Base-by-base conservation (phyloP, 352 stramenopile species). In the Pythium dissimile region DNA sequence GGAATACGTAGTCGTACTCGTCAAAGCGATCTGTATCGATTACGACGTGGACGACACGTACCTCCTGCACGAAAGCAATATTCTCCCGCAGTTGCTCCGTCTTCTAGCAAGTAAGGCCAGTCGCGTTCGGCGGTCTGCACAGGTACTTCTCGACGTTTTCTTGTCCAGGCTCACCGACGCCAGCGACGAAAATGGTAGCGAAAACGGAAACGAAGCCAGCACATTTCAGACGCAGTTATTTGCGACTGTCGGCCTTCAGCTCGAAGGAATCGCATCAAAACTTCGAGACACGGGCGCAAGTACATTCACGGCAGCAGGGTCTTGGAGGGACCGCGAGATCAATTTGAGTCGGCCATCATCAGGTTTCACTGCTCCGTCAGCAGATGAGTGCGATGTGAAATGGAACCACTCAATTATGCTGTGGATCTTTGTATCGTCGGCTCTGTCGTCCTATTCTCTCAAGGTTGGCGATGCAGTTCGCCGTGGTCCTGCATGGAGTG, bases 391-490 rank as follows among this genome's bases (percentile, higher is more conserved):
- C 32, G 47, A 67, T 15, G 52, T 91, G 13, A 55, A 56, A 23
- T 91, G 81, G 76, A 87, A 91, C 39, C 78, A 93, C 59, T 80
- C 83, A 2, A 86, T 93, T 21, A 80, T 87, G 77, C 62, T 91
- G 1, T 93, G 83, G 83, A 41, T 91, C 26, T 89, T 81, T 32
- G 71, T 82, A 8, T 58, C 77, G 20, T 66, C 66, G 9, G 72
- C 66, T 23, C 55, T 54, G 1, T 55, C 54, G 9, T 55, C 79
- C 3, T 89, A 89, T 46, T 75, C 77, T 26, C 67, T 91, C 3
- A 88, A 89, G 44, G 35, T 85, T 41, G 80, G 77, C 5, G 77
- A 92, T 51, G 62, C 78, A 67, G 81, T 93, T n/a, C 71, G 66
- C 28, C 66, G 67, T 34, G 81, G 84, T 0, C 81, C 81, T 4